phyloP scores from a whole-genome alignment of 768 basidiomycete species.

The Tylopilus cervinicoccineus region DNA sequence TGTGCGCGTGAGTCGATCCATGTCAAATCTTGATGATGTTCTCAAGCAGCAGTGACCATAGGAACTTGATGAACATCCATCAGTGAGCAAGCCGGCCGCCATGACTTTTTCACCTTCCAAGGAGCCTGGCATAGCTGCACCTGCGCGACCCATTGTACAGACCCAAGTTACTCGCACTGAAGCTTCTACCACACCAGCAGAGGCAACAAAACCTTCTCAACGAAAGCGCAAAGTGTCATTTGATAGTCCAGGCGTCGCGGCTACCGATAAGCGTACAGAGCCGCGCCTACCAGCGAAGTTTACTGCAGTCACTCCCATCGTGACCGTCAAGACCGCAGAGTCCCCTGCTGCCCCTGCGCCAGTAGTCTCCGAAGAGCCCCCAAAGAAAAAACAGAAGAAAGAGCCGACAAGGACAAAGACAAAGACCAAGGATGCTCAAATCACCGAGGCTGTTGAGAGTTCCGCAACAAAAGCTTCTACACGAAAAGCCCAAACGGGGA shows the following conservation, averaged over 20 bases:
- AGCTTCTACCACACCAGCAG: neutral
- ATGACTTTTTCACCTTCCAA: neutral
- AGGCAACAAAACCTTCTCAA: neutral
- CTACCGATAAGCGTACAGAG: neutral
- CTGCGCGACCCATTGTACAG: neutral
- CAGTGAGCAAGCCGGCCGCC: neutral
- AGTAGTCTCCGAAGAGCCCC: constrained; percentile 3
- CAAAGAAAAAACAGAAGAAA: constrained; percentile 19
- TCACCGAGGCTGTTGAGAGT: neutral
- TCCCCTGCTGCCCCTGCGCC: neutral
- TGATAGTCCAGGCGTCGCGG: neutral
- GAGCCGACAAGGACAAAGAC: neutral
- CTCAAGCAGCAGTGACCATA: neutral
- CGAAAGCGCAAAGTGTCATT: constrained; percentile 29
- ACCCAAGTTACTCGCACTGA: neutral
- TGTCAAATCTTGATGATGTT: neutral
- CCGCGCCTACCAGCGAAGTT: constrained; percentile 9
- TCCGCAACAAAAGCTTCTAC: constrained; percentile 8
- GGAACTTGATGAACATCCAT: neutral
- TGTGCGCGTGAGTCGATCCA: constrained; percentile 9
- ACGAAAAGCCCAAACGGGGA: constrained; percentile 4
- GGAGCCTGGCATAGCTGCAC: neutral
- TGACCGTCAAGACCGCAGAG: neutral
- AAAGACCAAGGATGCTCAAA: neutral
- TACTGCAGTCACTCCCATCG: neutral